Evolutionary conservation across 768 basidiomycete species (phyloP), one percentile per base, ranked within the genome.

Genomic region (Agrocybe chaxingu): DNA sequence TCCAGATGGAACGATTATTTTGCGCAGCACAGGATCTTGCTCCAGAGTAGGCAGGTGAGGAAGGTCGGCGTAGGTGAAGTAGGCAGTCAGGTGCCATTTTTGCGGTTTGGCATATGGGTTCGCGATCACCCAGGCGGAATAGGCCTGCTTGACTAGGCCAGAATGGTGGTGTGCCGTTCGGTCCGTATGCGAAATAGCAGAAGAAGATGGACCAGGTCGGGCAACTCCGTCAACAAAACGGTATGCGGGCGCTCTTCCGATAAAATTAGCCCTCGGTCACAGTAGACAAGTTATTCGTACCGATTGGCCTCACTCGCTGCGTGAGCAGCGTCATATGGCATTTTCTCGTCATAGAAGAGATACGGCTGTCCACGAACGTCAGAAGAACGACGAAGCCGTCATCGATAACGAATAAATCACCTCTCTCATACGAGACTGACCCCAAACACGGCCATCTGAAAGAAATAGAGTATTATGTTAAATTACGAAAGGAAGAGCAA

Each of bases 61-160:
- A 50, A 77, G 67, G 58, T 79, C 78, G 29, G 72, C 68, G 55
- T 79, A 74, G 36, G 75, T 71, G 60, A 79, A 79, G 59, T 79
- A 80, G 19, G 78, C 76, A 44, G 83, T 84, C 50, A 85, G 68
- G 62, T 85, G 85, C 81, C 81, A 85, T 66, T 85, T 85, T 59
- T 79, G 73, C 42, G 79, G 79, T 53, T 65, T 70, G 5, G 71
- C 64, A 49, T 73, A 72, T 16, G 72, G 70, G 46, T 72, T 65
- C 38, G 72, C 67, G 18, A 69, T 60, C 10, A 85, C 80, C 75
- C 77, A 82, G 18, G 81, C 83, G 12, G 83, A 85, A 62, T 87
- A 87, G n/a, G 84, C 81, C 61, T 85, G 84, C 63, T 85, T 85
- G 47, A 85, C 78, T 44, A 87, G 70, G 16, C 83, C 83, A 9